A percentile compares a stretch with the other conserved stretches of the same genome.
Evolutionary conservation across 2,329 filamentous ascomycete genomes (phyloP).

Genomic region (Diaporthe vexans): DNA sequence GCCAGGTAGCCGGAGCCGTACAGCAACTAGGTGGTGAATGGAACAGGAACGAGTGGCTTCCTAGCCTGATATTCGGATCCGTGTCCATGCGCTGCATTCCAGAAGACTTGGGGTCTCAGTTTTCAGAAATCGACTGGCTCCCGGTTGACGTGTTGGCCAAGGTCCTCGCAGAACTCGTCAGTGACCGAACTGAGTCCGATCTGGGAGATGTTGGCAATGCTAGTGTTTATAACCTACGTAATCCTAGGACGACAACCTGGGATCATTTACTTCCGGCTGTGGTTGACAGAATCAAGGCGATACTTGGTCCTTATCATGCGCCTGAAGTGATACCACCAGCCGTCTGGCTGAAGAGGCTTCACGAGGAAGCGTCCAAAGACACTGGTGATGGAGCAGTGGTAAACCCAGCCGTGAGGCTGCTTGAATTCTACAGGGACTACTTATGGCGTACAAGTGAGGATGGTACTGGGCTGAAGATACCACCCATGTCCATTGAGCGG

Average conservation of each 20-base stretch:
- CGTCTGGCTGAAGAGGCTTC: constrained; percentile 41
- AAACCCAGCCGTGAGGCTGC: constrained; percentile 50
- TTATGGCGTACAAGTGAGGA: constrained; percentile 40
- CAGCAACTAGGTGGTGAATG: neutral
- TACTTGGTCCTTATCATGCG: neutral
- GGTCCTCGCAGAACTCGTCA: neutral
- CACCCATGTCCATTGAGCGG: constrained; percentile 13
- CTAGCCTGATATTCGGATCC: neutral
- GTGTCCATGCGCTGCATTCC: neutral
- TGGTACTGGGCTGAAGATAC: neutral
- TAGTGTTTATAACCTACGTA: neutral
- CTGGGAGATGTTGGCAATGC: neutral
- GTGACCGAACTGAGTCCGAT: neutral
- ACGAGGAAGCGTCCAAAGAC: constrained; percentile 31
- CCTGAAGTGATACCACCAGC: constrained; percentile 17
- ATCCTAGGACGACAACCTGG: constrained; percentile 3
- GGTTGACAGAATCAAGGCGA: neutral
- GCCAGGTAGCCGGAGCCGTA: neutral
- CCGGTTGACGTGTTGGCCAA: neutral
- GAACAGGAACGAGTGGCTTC: neutral
- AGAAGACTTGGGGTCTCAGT: neutral
- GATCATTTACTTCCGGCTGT: neutral
- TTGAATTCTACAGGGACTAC: constrained; percentile 48
- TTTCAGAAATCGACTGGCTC: constrained; percentile 10
- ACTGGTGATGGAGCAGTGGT: constrained; percentile 39